These are phyloP conservation scores for Marasmius fiardii DNA, from an alignment of 1,284 basidiomycete species.

Conservation along the genomic window DNA sequence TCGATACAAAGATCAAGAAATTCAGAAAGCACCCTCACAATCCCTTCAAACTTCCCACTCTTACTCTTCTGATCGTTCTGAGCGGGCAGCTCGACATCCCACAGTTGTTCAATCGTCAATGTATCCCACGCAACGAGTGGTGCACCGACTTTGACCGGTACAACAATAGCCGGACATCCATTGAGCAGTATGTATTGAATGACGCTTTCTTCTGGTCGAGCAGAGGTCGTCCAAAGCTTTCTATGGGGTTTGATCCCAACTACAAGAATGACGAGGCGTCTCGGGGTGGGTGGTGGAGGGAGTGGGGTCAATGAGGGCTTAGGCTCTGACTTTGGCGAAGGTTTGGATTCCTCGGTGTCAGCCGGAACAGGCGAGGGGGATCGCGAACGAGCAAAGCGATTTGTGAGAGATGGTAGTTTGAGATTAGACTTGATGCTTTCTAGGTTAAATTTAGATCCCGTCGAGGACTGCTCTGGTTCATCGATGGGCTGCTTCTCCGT, in stretches of 20 bases:
- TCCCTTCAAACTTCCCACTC: conserved; percentile 43
- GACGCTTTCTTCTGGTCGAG: conserved; percentile 57
- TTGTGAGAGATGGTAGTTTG: conserved; percentile 31
- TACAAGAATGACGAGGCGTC: conserved; percentile 52
- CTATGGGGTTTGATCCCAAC: conserved; percentile 61
- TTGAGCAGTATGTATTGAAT: conserved; percentile 59
- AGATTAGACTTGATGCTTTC: conserved; percentile 18
- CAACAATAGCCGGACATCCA: conserved; percentile 56
- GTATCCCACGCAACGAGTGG: conserved; percentile 62
- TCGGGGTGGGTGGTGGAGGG: conserved; percentile 40
- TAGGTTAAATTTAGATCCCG: conserved; percentile 14
- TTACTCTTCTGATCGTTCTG: conserved; percentile 28
- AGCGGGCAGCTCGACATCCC: conserved; percentile 44
- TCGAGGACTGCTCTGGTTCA: not conserved
- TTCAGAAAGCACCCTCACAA: conserved; percentile 53
- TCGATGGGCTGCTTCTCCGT: conserved; percentile 8
- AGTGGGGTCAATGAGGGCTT: conserved; percentile 41
- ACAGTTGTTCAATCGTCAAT: conserved; percentile 54
- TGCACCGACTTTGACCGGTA: conserved; percentile 55
- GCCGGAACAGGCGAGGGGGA: conserved; percentile 28
- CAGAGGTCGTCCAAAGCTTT: conserved; percentile 54
- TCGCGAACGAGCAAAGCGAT: conserved; percentile 45
- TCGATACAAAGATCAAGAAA: conserved; percentile 60
- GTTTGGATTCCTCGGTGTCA: not conserved
- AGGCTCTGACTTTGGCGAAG: not conserved